Base-by-base conservation (phyloP, 1,284 basidiomycete species). In the Stygiomarasmius scandens region DNA sequence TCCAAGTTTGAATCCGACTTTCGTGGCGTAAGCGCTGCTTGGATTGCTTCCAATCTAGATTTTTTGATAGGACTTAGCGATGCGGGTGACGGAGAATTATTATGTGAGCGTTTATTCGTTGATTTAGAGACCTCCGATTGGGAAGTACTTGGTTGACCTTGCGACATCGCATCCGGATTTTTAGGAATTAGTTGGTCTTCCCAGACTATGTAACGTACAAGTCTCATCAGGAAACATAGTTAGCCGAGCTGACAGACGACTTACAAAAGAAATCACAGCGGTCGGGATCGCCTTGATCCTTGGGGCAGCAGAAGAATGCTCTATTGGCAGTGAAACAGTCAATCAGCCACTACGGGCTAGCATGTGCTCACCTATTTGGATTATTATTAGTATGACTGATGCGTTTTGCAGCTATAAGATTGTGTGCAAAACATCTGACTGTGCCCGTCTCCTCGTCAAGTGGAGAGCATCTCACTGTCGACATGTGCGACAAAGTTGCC, bases 251-350 rank as follows among this genome's bases (percentile, higher is more conserved):
- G 41, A 23, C 11, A 19, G 38, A 45, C 16, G 25, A 49, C 20
- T 45, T 54, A 80, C 78, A 65, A 22, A 68, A 79, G 55, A 76
- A 77, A 0, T 52, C 47, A 52, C 78, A 79, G 6, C 49, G 55
- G 2, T 66, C 58, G 1, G 61, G 55, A 1, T 69, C 65, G 22
- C 50, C 56, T 32, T 19, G 29, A 20, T 46, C 16, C 19, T 56
- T 61, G 12, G 55, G 41, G 55, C 71, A 74, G 25, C 61, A 65
- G 51, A 73, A 78, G 51, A 75, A 79, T 1, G 63, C 63, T 16
- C 77, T 78, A 48, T 32, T 32, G 5, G 29, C 29, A 6, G 29
- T 32, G 25, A 34, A 20, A 1, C 11, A 23, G 2, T 2, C 19
- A 16, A 2, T 48, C 0, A 16, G 44, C 20, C 48, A n/a, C n/a